Percentiles rank a stretch among this genome's conserved stretches.
phyloP scores from a whole-genome alignment of 306 rosid genomes.

The Trifolium repens region DNA sequence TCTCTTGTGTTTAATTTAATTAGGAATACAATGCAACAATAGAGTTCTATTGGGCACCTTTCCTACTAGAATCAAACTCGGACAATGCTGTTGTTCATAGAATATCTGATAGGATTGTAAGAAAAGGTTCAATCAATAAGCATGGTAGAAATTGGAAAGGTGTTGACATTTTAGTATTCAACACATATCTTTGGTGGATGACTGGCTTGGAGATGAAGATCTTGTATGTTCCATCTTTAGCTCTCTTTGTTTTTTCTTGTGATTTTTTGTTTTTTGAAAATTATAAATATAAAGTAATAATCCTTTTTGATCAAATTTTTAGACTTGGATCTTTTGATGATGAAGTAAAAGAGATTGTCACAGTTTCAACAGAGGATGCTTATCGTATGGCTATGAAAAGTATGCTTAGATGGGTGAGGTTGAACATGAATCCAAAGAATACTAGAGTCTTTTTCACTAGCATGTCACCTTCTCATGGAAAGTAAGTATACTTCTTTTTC shows the following conservation, averaged over 20 bases:
- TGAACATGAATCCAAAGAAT: slow-evolving; percentile 82
- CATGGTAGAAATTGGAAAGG: slow-evolving; percentile 91
- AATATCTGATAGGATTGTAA: slow-evolving; percentile 75
- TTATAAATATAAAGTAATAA: neutral
- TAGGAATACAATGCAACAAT: slow-evolving; percentile 92
- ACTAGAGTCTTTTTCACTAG: slow-evolving; percentile 97
- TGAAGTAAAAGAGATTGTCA: slow-evolving; percentile 71
- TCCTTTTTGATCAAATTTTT: neutral
- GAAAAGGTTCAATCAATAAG: slow-evolving; percentile 85
- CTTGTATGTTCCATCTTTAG: slow-evolving; percentile 50
- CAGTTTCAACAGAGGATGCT: slow-evolving; percentile 78
- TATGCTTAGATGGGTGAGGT: slow-evolving; percentile 87
- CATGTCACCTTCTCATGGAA: slow-evolving; percentile 97
- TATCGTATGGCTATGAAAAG: slow-evolving; percentile 96
- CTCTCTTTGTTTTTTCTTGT: neutral
- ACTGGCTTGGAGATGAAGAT: slow-evolving; percentile 84
- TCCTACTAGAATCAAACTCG: slow-evolving; percentile 85
- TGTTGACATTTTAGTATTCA: slow-evolving; percentile 80
- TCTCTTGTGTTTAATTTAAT: neutral
- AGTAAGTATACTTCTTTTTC: slow-evolving; percentile 48
- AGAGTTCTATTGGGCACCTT: slow-evolving; percentile 99
- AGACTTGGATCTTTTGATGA: slow-evolving; percentile 90
- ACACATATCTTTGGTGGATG: slow-evolving; percentile 99
- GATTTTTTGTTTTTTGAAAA: neutral
- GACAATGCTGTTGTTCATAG: slow-evolving; percentile 84